A percentile compares a stretch with the other conserved stretches of the same genome.
phyloP scores from a whole-genome alignment of 768 basidiomycete species.

The Cubamyces sp. region DNA sequence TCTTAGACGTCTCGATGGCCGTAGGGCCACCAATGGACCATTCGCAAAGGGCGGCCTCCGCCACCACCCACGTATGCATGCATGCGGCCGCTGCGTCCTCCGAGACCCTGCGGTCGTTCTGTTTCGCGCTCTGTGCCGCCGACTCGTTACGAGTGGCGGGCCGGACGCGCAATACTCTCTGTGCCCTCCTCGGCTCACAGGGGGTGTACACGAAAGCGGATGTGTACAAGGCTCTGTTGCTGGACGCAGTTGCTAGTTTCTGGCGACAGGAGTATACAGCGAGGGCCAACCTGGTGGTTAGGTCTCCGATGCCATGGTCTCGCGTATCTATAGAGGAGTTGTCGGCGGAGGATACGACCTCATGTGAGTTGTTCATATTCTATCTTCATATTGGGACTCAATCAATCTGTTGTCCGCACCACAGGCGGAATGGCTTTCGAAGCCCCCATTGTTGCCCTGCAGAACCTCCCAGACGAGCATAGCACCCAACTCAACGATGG shows the following conservation, averaged over 20 bases:
- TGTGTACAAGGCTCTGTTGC: constrained; percentile 1
- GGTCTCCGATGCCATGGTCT: constrained; percentile 18
- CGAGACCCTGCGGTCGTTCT: too few relatives aligned
- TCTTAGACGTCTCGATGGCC: background rate
- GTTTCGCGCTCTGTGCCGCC: too few relatives aligned
- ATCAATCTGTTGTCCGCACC: background rate
- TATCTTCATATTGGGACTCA: background rate
- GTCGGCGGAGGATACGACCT: background rate
- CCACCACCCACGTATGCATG: too few relatives aligned
- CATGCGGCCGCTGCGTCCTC: too few relatives aligned
- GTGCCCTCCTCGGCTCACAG: background rate
- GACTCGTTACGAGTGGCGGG: too few relatives aligned
- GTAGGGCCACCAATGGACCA: background rate
- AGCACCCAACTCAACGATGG: background rate
- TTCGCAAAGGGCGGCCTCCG: background rate
- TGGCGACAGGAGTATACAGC: background rate
- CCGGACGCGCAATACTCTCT: background rate
- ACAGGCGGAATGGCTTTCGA: too few relatives aligned
- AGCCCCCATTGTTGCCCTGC: background rate
- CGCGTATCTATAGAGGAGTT: background rate
- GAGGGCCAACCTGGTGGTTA: background rate
- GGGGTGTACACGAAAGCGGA: background rate
- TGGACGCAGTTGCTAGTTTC: background rate
- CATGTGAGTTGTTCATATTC: background rate
- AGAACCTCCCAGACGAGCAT: background rate